phyloP scores from a whole-genome alignment of 495 filamentous ascomycete species.

The Hypomontagnella submonticulosa region DNA sequence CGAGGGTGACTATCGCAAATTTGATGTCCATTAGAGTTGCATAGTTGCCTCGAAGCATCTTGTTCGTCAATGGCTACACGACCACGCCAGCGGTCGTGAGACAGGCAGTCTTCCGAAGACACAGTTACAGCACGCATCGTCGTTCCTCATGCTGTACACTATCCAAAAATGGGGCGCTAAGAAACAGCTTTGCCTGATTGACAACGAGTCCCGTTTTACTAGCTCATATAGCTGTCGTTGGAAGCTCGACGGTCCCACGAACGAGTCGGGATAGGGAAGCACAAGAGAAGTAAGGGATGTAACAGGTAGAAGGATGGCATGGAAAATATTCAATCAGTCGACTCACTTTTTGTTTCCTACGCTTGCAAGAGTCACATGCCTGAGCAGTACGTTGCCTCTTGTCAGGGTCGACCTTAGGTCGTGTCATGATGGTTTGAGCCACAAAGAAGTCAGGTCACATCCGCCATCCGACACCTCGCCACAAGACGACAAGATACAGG shows the following conservation, averaged over 20 bases:
- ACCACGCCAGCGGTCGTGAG: conserved; percentile 32
- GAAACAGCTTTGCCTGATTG: conserved; percentile 8
- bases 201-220: conserved; percentile 11
- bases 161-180: conserved; percentile 9
- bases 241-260: conserved; percentile 11
- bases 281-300: conserved; percentile 25
- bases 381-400: conserved; percentile 72
- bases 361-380: conserved; percentile 82
- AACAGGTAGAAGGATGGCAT: conserved; percentile 4
- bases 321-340: conserved; percentile 8
- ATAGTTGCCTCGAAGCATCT: conserved; percentile 19
- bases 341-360: conserved; percentile 79
- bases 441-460: conserved; percentile 44
- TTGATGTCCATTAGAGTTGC: conserved; percentile 25
- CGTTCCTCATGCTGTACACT: conserved; percentile 31
- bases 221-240: background rate
- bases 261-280: conserved; percentile 24
- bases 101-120: conserved; percentile 31
- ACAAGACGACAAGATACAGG: conserved; percentile 42
- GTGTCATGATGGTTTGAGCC: conserved; percentile 63
- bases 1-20: conserved; percentile 21
- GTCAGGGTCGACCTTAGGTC: conserved; percentile 71
- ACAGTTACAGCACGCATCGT: conserved; percentile 25
- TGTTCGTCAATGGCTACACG: conserved; percentile 39
- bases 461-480: conserved; percentile 48